Conservation (phyloP, 768 basidiomycete species). For the Suillus bovinus region DNA sequence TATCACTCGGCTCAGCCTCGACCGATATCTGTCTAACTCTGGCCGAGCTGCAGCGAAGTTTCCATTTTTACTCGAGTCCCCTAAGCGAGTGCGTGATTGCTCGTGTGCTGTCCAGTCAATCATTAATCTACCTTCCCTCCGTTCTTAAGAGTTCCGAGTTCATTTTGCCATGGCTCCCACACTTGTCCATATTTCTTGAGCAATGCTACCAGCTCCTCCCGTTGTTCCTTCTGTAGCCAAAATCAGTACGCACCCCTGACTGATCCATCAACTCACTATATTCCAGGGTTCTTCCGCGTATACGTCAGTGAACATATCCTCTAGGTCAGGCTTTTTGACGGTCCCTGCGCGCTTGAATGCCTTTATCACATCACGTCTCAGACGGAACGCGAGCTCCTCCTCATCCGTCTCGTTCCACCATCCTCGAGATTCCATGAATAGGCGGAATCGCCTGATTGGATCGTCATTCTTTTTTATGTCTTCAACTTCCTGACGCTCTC, state of each 20-base stretch:
- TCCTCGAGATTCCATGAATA: slow-evolving; percentile 77
- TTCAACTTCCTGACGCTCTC: slow-evolving; percentile 86
- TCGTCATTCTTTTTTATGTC: slow-evolving; percentile 90
- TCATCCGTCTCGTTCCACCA: slow-evolving; percentile 90
- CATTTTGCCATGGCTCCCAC: slow-evolving; percentile 85
- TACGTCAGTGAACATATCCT: slow-evolving; percentile 83
- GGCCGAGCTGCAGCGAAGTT: too few species aligned
- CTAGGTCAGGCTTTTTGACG: slow-evolving; percentile 63
- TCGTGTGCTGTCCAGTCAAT: background rate
- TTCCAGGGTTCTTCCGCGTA: slow-evolving; percentile 89
- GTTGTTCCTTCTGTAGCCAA: slow-evolving; percentile 69
- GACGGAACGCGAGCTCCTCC: slow-evolving; percentile 60
- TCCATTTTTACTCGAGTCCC: too few species aligned
- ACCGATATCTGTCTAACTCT: too few species aligned
- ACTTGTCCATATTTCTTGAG: slow-evolving; percentile 83
- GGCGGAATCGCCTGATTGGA: slow-evolving; percentile 80
- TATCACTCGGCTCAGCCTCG: too few species aligned
- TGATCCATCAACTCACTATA: slow-evolving; percentile 52
- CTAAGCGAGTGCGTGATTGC: background rate
- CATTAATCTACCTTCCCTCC: slow-evolving; percentile 48
- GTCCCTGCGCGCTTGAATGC: slow-evolving; percentile 79
- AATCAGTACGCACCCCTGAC: slow-evolving; percentile 4
- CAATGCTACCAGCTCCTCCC: slow-evolving; percentile 72
- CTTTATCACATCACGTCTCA: slow-evolving; percentile 73
- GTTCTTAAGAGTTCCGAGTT: slow-evolving; percentile 74